These are phyloP conservation scores for Fusarium gaditjirri DNA, from an alignment of 2,329 filamentous ascomycete genomes.

Conservation along the genomic window DNA sequence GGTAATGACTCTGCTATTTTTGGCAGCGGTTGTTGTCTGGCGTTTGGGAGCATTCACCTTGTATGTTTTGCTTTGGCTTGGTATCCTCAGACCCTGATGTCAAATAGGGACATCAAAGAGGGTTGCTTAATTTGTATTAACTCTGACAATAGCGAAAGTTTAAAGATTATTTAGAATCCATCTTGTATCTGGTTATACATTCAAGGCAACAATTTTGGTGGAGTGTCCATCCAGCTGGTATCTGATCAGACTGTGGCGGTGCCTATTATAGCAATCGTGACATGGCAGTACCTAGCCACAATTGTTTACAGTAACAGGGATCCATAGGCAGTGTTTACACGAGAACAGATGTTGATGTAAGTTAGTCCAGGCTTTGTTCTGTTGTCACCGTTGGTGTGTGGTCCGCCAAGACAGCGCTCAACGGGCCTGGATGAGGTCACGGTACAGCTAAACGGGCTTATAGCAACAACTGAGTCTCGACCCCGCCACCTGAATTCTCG, in stretches of 20 bases:
- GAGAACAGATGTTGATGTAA: not conserved
- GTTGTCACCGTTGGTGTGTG: conserved; percentile 18
- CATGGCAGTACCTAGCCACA: conserved; percentile 9
- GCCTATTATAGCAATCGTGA: not conserved
- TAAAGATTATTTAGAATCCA: not conserved
- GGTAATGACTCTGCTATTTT: not conserved
- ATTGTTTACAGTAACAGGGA: not conserved
- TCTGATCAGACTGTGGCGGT: conserved; percentile 5
- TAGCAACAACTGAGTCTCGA: conserved; percentile 34
- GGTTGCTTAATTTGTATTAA: not conserved
- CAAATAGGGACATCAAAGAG: conserved; percentile 11
- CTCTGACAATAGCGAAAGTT: not conserved
- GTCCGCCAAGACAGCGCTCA: conserved; percentile 34
- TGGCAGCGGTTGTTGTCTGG: conserved; percentile 29
- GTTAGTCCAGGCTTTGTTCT: not conserved
- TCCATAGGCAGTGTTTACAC: not conserved
- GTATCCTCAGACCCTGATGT: conserved; percentile 13
- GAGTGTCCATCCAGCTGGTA: not conserved
- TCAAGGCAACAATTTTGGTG: not conserved
- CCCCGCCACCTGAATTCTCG: conserved; percentile 43
- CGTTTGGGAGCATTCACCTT: conserved; percentile 38
- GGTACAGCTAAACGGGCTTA: conserved; percentile 31
- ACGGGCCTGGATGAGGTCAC: conserved; percentile 41
- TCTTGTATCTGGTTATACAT: not conserved
- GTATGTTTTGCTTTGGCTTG: conserved; percentile 26